Conservation (phyloP, 331 rosid species). For the Rhamnella rubrinervis region DNA sequence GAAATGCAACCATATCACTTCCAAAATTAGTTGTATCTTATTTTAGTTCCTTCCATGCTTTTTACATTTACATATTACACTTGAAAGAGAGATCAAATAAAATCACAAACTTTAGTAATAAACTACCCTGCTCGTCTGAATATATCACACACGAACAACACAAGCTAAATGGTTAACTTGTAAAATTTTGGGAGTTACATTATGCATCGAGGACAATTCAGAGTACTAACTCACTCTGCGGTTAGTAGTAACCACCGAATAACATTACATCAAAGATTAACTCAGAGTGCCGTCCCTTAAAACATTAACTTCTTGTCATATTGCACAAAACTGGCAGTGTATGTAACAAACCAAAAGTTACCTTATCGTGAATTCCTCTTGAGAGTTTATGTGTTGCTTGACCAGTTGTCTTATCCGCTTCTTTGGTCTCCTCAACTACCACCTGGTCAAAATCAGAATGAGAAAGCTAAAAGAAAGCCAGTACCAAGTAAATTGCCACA, state of each 20-base stretch:
- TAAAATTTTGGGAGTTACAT: not conserved
- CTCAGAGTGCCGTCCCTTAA: not conserved
- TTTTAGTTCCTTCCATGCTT: not conserved
- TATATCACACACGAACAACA: not conserved
- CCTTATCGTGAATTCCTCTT: conserved; percentile 89
- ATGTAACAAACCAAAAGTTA: conserved; percentile 18
- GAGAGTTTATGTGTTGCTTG: conserved; percentile 73
- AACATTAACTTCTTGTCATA: not conserved
- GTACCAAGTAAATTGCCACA: not conserved
- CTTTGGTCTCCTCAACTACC: conserved; percentile 69
- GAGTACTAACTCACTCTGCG: not conserved
- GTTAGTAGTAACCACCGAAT: not conserved
- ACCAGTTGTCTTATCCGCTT: conserved; percentile 75
- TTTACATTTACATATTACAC: not conserved
- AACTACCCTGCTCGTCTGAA: not conserved
- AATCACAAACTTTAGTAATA: not conserved
- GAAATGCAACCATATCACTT: conserved; percentile 5
- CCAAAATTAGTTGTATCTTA: not conserved
- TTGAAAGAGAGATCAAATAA: not conserved
- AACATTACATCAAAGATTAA: not conserved
- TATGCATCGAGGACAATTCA: not conserved
- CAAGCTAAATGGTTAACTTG: not conserved
- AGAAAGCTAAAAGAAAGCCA: conserved; percentile 1
- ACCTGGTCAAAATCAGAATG: conserved; percentile 38
- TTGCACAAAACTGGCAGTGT: no score